A percentile compares a stretch with the other conserved stretches of the same genome.
These are phyloP conservation scores for Posidonia oceanica DNA, from an alignment of 116 monocot species.

Conservation along the genomic window DNA sequence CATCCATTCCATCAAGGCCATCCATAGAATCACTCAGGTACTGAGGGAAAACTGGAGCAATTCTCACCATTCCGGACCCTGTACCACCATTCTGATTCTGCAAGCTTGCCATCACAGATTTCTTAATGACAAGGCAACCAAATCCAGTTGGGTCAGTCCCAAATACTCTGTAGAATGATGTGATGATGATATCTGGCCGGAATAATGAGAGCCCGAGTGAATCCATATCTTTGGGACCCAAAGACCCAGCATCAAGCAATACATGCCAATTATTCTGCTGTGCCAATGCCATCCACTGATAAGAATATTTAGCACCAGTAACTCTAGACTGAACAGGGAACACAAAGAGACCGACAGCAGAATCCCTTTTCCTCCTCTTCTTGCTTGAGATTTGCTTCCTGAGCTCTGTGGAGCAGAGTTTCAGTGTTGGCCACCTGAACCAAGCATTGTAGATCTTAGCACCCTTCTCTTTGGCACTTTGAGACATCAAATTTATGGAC, in stretches of 20 bases:
- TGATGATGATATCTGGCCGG: slow-evolving; percentile 92
- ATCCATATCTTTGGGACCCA: slow-evolving; percentile 99
- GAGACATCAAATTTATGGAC: slow-evolving; percentile 82
- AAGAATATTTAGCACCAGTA: slow-evolving; percentile 84
- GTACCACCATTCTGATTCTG: slow-evolving; percentile 58
- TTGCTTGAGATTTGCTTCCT: slow-evolving; percentile 66
- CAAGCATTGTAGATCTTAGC: slow-evolving; percentile 59
- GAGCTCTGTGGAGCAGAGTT: slow-evolving; percentile 60
- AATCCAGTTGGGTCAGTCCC: slow-evolving; percentile 85
- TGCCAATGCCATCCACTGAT: slow-evolving; percentile 98
- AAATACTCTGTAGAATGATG: slow-evolving; percentile 95
- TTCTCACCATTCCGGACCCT: slow-evolving; percentile 79
- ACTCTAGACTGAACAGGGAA: slow-evolving; percentile 96
- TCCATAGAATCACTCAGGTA: slow-evolving; percentile 79
- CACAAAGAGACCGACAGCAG: slow-evolving; percentile 73
- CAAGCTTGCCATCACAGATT: slow-evolving; percentile 62
- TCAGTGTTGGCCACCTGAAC: slow-evolving; percentile 90
- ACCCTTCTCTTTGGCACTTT: slow-evolving; percentile 71
- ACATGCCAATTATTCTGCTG: slow-evolving; percentile 99
- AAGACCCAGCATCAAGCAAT: slow-evolving; percentile 88
- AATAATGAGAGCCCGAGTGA: slow-evolving; percentile 87
- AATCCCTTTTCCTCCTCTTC: slow-evolving; percentile 75
- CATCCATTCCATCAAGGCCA: slow-evolving; percentile 28
- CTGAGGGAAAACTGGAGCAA: slow-evolving; percentile 69
- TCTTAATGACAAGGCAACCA: slow-evolving; percentile 84